Evolutionary conservation across 495 filamentous ascomycete species (phyloP), one percentile per base, ranked within the genome.

Genomic region (Massariosphaeria phaeospora): DNA sequence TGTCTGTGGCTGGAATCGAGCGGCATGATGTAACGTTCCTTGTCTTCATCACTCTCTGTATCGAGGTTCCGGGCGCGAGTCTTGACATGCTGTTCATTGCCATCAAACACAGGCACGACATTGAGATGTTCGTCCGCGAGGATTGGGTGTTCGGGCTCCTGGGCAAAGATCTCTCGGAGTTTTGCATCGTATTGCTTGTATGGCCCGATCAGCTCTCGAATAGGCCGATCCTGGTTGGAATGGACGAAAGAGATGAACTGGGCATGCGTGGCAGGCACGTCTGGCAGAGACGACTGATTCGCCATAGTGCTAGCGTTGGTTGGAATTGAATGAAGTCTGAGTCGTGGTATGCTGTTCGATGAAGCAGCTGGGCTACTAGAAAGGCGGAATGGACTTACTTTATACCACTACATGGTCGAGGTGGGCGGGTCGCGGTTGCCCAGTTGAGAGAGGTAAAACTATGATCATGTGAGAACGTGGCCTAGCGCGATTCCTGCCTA

Each of bases 81-180:
- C 57, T 73, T 82, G 62, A 89, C 60, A 47, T 75, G 63, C 11
- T 70, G 63, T 23, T 84, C 80, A 59, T 75, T 69, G 1, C 76
- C 72, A 48, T 74, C 76, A 64, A 85, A 91, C 18, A 94, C 63
- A 7, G 88, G 85, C 7, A 89, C 70, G 25, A 85, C 66, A 63
- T 89, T 94, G 68, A 84, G 69, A 47, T 76, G 63, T 20, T 76
- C 76, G 58, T 86, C 78, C 33, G 79, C 68, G 18, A 87, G 68
- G 33, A 74, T 66, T 10, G 76, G 69, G 59, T 86, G 76, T 18
- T 72, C 65, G 2, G 82, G 80, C 10, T 85, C 71, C 67, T 90
- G 87, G 31, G 88, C 86, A 63, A 81, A 91, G 23, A 81, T 66
- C 62, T 83, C 80, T 21, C 88, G 83, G 5, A 88, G 67, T 41